Evolutionary conservation across 2,329 filamentous ascomycete species (phyloP), one percentile per base, ranked within the genome.

Genomic region (Paramyrothecium roridum): DNA sequence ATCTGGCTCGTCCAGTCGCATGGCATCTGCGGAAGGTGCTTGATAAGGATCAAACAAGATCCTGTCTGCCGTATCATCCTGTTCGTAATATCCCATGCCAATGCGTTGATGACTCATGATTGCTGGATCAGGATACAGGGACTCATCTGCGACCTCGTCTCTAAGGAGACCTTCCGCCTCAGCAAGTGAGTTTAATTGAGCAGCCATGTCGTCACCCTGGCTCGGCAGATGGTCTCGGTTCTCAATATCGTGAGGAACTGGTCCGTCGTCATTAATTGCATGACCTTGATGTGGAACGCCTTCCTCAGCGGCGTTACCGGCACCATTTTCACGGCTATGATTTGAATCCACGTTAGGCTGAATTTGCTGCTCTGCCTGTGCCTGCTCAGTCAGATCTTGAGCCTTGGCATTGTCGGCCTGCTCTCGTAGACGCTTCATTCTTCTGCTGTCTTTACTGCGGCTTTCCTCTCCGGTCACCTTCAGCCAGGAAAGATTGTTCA

Each of bases 401-500:
- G 80, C 81, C 63, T 85, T 85, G 55, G 81, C 82, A 19, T 76
- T 79, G 30, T 84, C 80, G 3, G 83, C 83, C 58, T 83, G 76
- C 56, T 83, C 74, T 54, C 78, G 73, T n/a, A 85, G 66, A 19
- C 76, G 71, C 68, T 81, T 79, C 80, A 85, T 85, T 16, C 82
- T 76, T 55, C 77, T 80, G 63, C 79, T 83, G 58, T 83, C 76
- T 50, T 80, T 79, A 62, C 78, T 84, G 22, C 83, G 79, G 55
- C 80, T 78, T 57, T 84, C 81, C 55, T 85, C 83, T 16, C 82
- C 83, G 17, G 75, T 72, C 12, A 77, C 81, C 66, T 83, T 84
- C 50, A 98, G 76, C 91, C 92, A 97, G 46, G 82, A 83, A 23
- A 96, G 77, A 68, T 99, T 99, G 53, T 96, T 93, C 45, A 90